Percentiles rank a stretch among this genome's conserved stretches.
phyloP scores from a whole-genome alignment of 768 basidiomycete genomes.

The Suillus placidus region DNA sequence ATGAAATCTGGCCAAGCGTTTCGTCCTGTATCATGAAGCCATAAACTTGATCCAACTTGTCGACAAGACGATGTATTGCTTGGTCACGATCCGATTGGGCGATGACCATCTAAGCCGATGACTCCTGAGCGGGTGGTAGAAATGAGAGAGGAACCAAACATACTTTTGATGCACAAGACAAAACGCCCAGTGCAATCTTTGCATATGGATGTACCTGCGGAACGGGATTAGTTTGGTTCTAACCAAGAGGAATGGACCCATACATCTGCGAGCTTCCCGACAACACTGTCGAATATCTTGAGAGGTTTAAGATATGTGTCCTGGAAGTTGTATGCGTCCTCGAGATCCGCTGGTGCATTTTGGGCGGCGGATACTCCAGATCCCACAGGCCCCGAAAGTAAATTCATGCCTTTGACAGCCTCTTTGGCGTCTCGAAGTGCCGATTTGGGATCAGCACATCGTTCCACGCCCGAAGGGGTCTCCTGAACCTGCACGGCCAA shows the following conservation, averaged over 20 bases:
- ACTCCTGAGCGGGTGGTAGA: no score
- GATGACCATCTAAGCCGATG: not conserved
- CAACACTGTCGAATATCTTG: not conserved
- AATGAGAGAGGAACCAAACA: not conserved
- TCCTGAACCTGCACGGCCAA: not conserved
- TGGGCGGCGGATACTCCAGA: not conserved
- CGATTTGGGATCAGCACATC: not conserved
- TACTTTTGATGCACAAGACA: conserved; percentile 3
- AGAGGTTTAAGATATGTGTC: conserved; percentile 2
- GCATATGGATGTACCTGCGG: conserved; percentile 12
- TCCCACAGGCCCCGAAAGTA: not conserved
- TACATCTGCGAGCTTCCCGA: not conserved
- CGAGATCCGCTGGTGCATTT: not conserved
- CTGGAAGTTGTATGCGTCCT: not conserved
- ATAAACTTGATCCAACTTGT: conserved; percentile 4
- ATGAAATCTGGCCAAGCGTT: not conserved
- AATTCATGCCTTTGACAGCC: not conserved
- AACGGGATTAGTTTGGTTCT: not conserved
- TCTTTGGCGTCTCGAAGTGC: not conserved
- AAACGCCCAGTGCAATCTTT: conserved; percentile 5
- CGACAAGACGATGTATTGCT: not conserved
- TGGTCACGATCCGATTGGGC: conserved; percentile 7
- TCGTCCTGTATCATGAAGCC: conserved; percentile 3
- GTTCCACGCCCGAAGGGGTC: not conserved
- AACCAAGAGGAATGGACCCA: not conserved